These are phyloP conservation scores for Berkeleyomyces rouxiae DNA, from an alignment of 2,329 filamentous ascomycete species.

Conservation along the genomic window DNA sequence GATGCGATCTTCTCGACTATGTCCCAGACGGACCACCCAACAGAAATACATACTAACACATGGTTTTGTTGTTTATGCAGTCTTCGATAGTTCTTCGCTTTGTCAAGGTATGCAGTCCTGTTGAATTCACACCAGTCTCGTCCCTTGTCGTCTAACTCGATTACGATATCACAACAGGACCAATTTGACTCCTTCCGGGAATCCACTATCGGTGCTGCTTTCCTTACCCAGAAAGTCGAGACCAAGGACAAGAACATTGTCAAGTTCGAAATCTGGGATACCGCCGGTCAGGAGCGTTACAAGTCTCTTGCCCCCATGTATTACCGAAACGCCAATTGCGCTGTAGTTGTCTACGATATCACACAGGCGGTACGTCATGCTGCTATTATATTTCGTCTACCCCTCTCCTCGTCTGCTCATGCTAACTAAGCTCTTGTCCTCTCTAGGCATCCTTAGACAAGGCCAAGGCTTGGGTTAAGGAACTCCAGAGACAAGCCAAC, in stretches of 20 bases:
- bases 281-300: slow-evolving; percentile 94
- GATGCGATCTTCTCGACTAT: too few relatives aligned
- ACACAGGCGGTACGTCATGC: slow-evolving; percentile 71
- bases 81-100: slow-evolving; percentile 96
- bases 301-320: slow-evolving; percentile 99
- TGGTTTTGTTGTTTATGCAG: slow-evolving; percentile 29
- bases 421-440: slow-evolving; percentile 12
- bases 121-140: background rate
- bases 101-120: slow-evolving; percentile 58
- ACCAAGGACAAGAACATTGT: slow-evolving; percentile 96
- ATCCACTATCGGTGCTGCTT: slow-evolving; percentile 95
- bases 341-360: slow-evolving; percentile 97
- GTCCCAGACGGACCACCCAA: background rate
- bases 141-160: background rate
- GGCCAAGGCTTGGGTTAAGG: slow-evolving; percentile 98
- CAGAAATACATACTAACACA: slow-evolving; percentile 14
- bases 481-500: slow-evolving; percentile 95
- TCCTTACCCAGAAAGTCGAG: slow-evolving; percentile 96
- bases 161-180: slow-evolving; percentile 40
- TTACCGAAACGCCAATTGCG: slow-evolving; percentile 98
- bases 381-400: background rate
- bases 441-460: slow-evolving; percentile 84
- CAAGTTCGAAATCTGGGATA: slow-evolving; percentile 99
- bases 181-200: slow-evolving; percentile 97
- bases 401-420: slow-evolving; percentile 3